Evolutionary conservation across 2,329 filamentous ascomycete genomes (phyloP), one percentile per base, ranked within the genome.

Genomic region (Lojkania enalia): DNA sequence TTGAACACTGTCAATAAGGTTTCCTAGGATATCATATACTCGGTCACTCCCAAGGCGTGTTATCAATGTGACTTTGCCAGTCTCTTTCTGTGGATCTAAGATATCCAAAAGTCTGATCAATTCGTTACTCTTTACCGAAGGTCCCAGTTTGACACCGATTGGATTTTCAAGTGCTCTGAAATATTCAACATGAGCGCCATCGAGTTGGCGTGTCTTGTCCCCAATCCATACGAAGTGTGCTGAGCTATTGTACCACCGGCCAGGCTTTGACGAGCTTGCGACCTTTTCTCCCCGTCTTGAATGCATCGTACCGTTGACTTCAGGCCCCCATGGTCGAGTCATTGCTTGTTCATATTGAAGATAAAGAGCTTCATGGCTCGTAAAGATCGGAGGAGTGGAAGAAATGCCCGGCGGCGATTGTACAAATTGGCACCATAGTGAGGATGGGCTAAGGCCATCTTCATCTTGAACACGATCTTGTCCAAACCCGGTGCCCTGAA

Each of bases 171-270:
- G 87, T 46, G 94, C 94, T 35, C 94, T 87, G 80, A 97, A 95
- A 78, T 95, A 99, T 73, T 99, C 94, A 51, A 99, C 87, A 71
- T 99, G 94, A 0, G 87, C 92, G 58, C 92, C 89, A 65, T 94
- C 87, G 33, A 96, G 83, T 71, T 97, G 92, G 35, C 94, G 84
- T 2, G 94, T 99, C 54, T 94, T 88, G 71, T 99, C 94, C 42
- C 94, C 94, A 60, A 99, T 95, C 94, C 94, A 99, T 68, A 99
- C 81, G 76, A 99, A 97, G 69, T 99, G 94, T 0, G 90, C 89
- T 3, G 90, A 95, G 0, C 92, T 97, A 71, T 96, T 87, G 75
- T 95, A 97, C 80, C 88, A 95, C 61, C 85, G 84, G 61, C 81
- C 82, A 13, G 71, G 66, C 38, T 72, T 67, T 5, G 60, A 48